These are phyloP conservation scores for Tympanopsis confertula DNA, from an alignment of 2,329 filamentous ascomycete genomes.

Conservation along the genomic window DNA sequence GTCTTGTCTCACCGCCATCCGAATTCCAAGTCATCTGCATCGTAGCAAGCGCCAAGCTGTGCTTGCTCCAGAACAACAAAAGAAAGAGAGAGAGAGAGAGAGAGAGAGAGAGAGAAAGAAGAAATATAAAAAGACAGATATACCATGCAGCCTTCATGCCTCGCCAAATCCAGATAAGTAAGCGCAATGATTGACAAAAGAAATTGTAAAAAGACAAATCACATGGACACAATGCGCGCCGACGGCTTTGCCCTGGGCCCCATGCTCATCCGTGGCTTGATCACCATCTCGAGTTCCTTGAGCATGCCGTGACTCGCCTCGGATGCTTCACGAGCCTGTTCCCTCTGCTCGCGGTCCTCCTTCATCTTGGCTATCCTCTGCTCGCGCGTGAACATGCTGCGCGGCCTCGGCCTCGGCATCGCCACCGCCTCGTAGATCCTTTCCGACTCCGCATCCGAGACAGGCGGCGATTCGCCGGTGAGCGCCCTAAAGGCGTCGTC, in stretches of 20 bases:
- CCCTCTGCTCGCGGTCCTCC: slow-evolving; percentile 70
- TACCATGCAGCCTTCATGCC: too few relatives aligned
- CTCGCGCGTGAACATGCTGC: slow-evolving; percentile 66
- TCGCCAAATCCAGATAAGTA: too few relatives aligned
- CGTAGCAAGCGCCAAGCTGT: too few relatives aligned
- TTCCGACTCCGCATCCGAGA: slow-evolving; percentile 48
- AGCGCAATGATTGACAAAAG: too few relatives aligned
- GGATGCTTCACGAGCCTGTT: slow-evolving; percentile 57
- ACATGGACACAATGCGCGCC: slow-evolving; percentile 29
- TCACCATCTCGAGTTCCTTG: slow-evolving; percentile 81
- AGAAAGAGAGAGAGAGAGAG: too few relatives aligned
- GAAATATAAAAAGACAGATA: too few relatives aligned
- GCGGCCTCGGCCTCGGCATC: slow-evolving; percentile 52
- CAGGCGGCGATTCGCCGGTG: slow-evolving; percentile 54
- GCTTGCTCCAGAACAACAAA: too few relatives aligned
- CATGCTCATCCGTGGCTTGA: slow-evolving; percentile 30
- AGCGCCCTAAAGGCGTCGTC: slow-evolving; percentile 66
- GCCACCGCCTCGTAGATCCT: slow-evolving; percentile 90
- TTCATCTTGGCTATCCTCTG: slow-evolving; percentile 81
- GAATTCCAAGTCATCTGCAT: too few relatives aligned
- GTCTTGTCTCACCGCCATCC: too few relatives aligned
- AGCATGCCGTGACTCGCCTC: slow-evolving; percentile 85
- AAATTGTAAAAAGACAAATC: slow-evolving; percentile 30
- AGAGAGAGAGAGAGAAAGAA: too few relatives aligned
- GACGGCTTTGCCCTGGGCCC: slow-evolving; percentile 14